These are phyloP conservation scores for Barnettozyma populi DNA, from an alignment of 805 yeast species.

Conservation along the genomic window DNA sequence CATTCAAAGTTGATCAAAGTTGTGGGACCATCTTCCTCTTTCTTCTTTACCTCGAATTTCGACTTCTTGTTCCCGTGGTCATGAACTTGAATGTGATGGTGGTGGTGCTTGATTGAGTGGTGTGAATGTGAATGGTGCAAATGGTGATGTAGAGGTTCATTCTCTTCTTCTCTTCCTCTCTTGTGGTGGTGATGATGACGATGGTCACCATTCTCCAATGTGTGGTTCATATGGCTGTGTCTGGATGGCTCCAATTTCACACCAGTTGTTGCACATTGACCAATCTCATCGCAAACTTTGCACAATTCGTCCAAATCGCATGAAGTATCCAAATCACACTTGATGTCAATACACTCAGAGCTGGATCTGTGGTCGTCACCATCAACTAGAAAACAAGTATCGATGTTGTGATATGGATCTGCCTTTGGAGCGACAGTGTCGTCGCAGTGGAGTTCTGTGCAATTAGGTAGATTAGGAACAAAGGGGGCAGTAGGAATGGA, in stretches of 20 bases:
- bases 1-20: conserved; percentile 22
- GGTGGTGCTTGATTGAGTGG: conserved; percentile 31
- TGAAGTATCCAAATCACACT: conserved; percentile 24
- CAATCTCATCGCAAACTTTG: conserved; percentile 24
- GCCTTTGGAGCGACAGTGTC: not conserved
- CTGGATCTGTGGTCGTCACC: not conserved
- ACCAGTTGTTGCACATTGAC: conserved; percentile 13
- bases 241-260: conserved; percentile 4
- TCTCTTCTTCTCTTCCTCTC: conserved; percentile 16
- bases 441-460: conserved; percentile 9
- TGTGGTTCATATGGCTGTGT: conserved; percentile 1
- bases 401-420: not conserved
- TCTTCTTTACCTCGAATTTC: conserved; percentile 1
- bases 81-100: conserved; percentile 33
- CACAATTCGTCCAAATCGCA: conserved; percentile 31
- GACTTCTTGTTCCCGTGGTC: conserved; percentile 24
- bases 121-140: conserved; percentile 21
- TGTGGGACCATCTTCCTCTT: not conserved
- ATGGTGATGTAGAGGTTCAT: conserved; percentile 17
- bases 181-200: conserved; percentile 8
- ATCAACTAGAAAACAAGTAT: conserved; percentile 4
- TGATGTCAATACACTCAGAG: conserved; percentile 22
- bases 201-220: not conserved
- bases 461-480: conserved; percentile 12
- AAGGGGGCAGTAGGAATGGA: not conserved